Conservation (phyloP, 2,329 filamentous ascomycete species). For the Camillea tinctor region DNA sequence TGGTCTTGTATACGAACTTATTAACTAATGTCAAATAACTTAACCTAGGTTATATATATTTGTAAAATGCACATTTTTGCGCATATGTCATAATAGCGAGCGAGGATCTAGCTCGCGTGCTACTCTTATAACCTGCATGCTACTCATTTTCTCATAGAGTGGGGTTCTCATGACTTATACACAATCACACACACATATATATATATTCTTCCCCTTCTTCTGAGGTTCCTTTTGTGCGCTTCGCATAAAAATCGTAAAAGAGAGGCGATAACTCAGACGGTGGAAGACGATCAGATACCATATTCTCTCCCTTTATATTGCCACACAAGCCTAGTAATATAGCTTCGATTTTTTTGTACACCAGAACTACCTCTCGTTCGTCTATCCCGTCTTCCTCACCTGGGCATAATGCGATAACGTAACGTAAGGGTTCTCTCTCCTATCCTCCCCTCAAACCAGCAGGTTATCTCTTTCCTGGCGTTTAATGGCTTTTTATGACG, state of each 20-base stretch:
- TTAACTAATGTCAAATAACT: no score
- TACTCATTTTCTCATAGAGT: neutral
- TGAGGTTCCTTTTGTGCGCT: neutral
- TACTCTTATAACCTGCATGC: no score
- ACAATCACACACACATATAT: neutral
- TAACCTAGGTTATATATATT: no score
- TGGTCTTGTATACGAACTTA: no score
- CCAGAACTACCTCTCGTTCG: neutral
- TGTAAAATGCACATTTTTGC: no score
- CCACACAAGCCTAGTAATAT: neutral
- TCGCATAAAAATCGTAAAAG: neutral
- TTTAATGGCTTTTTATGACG: slow-evolving; percentile 31
- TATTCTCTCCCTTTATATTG: neutral
- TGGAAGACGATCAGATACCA: neutral
- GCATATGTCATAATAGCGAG: no score
- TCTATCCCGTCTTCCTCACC: neutral
- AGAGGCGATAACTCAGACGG: neutral
- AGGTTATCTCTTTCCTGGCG: neutral
- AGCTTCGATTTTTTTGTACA: neutral
- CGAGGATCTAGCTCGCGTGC: no score
- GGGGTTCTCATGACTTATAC: neutral
- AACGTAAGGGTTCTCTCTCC: neutral
- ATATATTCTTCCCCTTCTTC: neutral
- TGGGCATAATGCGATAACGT: no score
- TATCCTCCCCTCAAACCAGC: slow-evolving; percentile 3